Base-by-base conservation (phyloP, 1,284 basidiomycete species). In the Grifola frondosa region DNA sequence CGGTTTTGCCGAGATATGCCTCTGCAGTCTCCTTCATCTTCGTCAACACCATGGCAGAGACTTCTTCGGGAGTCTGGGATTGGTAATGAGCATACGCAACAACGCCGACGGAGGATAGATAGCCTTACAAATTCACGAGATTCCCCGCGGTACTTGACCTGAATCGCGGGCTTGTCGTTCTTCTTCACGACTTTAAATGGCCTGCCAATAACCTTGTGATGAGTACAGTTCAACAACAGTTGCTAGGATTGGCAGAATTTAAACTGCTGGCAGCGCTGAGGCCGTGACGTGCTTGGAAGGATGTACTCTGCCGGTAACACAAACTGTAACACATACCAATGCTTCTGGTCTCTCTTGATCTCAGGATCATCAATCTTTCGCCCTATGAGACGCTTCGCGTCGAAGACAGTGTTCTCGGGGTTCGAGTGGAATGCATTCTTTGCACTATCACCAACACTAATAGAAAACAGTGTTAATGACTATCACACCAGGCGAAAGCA, bases 11-110 rank as follows among this genome's bases (percentile, higher is more conserved):
- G 47, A 99, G 86, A 72, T 97, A 97, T 17, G 94, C 91, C 78
- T 98, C 96, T 50, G 96, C 96, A 33, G 92, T 98, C 76, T 98
- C 96, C 83, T 98, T 98, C 95, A 99, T 98, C 80, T 98, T 98
- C 50, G 69, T 76, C 49, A 98, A 74, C 60, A 99, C 81, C 96
- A 98, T 99, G 46, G 95, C 91, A 44, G 84, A 90, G 57, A 94
- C 81, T 70, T 94, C 91, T 67, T 95, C 91, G 1, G 91, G 87
- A 3, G 84, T 81, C 85, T 87, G 38, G 1, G 37, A 38, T 8
- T n/a, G 32, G 21, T 12, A 39, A 21, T n/a, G 13, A 32, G 16
- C 23, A 15, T 10, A 17, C 19, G n/a, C 21, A 12, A 24, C 10
- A 36, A 12, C 23, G 11, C 15, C 10, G 25, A 6, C 24, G 10